Percentiles rank a stretch among this genome's conserved stretches.
Conservation (phyloP, 2,329 filamentous ascomycete genomes). For the Alternaria triticimaculans region DNA sequence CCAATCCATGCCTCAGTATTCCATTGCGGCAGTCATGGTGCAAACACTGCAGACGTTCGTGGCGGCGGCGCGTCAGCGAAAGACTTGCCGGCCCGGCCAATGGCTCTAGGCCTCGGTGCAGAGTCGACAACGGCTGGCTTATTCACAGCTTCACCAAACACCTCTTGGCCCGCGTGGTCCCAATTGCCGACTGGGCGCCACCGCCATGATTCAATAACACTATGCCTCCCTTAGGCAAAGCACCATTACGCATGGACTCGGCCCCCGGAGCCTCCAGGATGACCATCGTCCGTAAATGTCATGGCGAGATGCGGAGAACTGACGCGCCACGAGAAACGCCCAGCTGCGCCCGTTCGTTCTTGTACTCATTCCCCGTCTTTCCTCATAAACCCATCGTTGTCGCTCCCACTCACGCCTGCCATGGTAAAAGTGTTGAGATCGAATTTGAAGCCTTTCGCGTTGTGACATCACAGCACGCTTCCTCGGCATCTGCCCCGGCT, state of each 20-base stretch:
- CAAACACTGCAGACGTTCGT: slow-evolving; percentile 1
- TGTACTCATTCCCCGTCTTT: slow-evolving; percentile 2
- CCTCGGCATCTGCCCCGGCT: slow-evolving; percentile 23
- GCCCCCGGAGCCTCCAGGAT: slow-evolving; percentile 15
- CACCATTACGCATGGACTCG: slow-evolving; percentile 21
- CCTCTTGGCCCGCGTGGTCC: slow-evolving; percentile 5
- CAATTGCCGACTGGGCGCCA: slow-evolving; percentile 16
- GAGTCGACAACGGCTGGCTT: slow-evolving; percentile 11
- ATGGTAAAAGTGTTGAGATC: slow-evolving; percentile 26
- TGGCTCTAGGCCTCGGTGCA: slow-evolving; percentile 1
- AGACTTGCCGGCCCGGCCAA: background rate
- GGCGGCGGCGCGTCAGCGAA: slow-evolving; percentile 1
- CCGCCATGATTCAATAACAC: slow-evolving; percentile 18
- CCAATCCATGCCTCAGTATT: background rate
- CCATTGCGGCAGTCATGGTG: background rate
- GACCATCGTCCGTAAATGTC: slow-evolving; percentile 26
- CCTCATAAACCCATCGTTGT: slow-evolving; percentile 5
- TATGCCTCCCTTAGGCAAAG: slow-evolving; percentile 22
- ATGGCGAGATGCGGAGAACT: slow-evolving; percentile 39
- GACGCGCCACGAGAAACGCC: slow-evolving; percentile 15
- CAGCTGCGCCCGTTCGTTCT: slow-evolving; percentile 8
- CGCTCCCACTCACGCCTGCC: slow-evolving; percentile 15
- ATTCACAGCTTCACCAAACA: background rate
- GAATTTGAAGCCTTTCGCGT: slow-evolving; percentile 17
- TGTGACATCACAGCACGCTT: slow-evolving; percentile 32